Evolutionary conservation across 306 rosid species (phyloP).

Genomic region (Cucumis hystrix): DNA sequence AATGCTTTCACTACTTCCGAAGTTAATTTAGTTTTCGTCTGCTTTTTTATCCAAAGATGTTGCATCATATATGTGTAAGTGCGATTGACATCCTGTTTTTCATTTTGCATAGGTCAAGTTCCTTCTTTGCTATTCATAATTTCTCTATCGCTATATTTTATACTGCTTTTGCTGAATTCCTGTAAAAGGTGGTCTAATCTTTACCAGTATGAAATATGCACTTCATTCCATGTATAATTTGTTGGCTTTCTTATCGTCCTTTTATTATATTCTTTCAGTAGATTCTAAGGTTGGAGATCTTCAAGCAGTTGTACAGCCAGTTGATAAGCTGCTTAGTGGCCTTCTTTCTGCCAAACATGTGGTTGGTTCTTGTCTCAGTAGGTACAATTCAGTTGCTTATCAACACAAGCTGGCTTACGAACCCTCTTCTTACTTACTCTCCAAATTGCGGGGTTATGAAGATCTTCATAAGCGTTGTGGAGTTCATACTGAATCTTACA

Average conservation of each 20-base stretch:
- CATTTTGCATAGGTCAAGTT: not conserved
- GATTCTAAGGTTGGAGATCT: not conserved
- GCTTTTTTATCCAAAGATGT: not conserved
- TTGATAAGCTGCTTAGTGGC: conserved; percentile 35
- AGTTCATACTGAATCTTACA: conserved; percentile 38
- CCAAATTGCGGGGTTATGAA: conserved; percentile 45
- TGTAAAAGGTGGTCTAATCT: not conserved
- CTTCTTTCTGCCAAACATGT: conserved; percentile 39
- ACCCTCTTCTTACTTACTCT: conserved; percentile 50
- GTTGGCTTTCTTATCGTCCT: not conserved
- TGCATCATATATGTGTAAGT: not conserved
- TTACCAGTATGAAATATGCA: not conserved
- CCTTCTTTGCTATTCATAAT: not conserved
- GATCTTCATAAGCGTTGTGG: conserved; percentile 52
- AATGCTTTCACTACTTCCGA: not conserved
- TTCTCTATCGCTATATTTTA: not conserved
- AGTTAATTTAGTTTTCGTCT: not conserved
- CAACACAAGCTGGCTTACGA: conserved; percentile 20
- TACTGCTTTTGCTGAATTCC: not conserved
- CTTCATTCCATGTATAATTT: not conserved
- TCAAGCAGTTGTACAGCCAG: not conserved
- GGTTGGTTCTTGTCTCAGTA: conserved; percentile 49
- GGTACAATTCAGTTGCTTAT: conserved; percentile 35
- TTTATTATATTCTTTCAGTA: not conserved
- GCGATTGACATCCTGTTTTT: not conserved